Base-by-base conservation (phyloP, 1,284 basidiomycete species). In the Heliocybe sulcata region DNA sequence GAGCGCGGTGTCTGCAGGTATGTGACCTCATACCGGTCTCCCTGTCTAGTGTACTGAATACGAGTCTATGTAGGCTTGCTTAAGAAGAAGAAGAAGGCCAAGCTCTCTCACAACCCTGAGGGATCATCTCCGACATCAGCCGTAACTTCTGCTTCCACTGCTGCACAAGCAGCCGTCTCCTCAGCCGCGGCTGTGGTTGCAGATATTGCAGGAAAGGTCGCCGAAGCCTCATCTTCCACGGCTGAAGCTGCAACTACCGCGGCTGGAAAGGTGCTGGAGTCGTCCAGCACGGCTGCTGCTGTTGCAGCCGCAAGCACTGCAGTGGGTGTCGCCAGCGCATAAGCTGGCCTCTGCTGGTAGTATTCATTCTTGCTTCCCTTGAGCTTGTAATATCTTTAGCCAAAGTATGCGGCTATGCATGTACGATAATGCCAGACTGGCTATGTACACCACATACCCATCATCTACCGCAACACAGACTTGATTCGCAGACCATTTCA, bases 81-180 rank as follows among this genome's bases (percentile, higher is more conserved):
- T 57, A 94, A 93, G 79, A 94, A 92, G 75, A 88, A 83, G 69
- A 92, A 95, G 74, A 94, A 91, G 69, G 77, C 81, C 1, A 93
- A 92, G 73, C 69, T 73, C 1, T 61, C 72, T 38, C 67, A 73
- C 16, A 49, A n/a, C 12, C 47, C 47, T 22, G 47, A 49, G 25
- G 22, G 23, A 20, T 26, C 47, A 20, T 20, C 42, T 6, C 6
- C 23, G 4, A 4, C 42, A 4, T 49, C 47, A 4, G n/a, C 47
- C 22, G 12, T 22, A 23, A 12, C 20, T 16, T 23, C 47, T 16
- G 22, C 47, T 12, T 16, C 27, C 9, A 9, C 47, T 49, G 23
- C 47, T 25, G 23, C 20, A 14, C 14, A 25, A 49, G 14, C 47
- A 4, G 10, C 47, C 47, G 22, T 29, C 11, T 8, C 47, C 12